Conservation (phyloP, 1,139 yeast genomes). For the Blastobotrys capitulatus region DNA sequence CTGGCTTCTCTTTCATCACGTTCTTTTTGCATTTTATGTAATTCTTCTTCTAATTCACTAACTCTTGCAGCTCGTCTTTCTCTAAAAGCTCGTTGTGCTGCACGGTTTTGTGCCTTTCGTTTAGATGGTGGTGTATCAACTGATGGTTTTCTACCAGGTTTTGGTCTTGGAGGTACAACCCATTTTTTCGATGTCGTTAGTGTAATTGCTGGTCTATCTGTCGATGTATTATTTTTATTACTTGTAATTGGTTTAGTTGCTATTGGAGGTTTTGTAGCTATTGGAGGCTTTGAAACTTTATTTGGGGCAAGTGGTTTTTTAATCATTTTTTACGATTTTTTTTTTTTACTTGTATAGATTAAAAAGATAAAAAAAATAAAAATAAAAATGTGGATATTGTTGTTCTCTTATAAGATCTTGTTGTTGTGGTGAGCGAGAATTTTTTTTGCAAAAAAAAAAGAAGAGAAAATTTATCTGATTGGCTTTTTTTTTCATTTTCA, state of each 20-base stretch:
- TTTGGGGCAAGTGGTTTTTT: conserved; percentile 1
- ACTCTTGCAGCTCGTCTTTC: conserved; percentile 67
- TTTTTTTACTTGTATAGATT: not conserved
- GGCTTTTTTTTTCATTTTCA: not conserved
- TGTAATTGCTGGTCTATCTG: not conserved
- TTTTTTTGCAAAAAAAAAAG: not conserved
- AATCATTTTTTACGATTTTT: not conserved
- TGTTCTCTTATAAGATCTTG: not conserved
- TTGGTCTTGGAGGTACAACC: conserved; percentile 88
- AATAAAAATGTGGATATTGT: not conserved
- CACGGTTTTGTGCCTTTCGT: conserved; percentile 88
- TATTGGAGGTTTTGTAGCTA: conserved; percentile 13
- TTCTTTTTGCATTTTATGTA: conserved; percentile 62
- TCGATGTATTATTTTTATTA: not conserved
- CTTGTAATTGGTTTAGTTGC: not conserved
- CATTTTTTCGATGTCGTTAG: conserved; percentile 70
- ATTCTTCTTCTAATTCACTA: conserved; percentile 47
- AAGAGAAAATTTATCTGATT: not conserved
- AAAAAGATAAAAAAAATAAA: not conserved
- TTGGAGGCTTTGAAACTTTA: not conserved
- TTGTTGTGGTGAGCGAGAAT: too few relatives aligned
- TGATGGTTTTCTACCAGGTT: conserved; percentile 86
- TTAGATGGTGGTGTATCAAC: conserved; percentile 49
- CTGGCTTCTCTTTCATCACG: conserved; percentile 24
- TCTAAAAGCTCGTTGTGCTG: conserved; percentile 91